Evolutionary conservation across 805 yeast species (phyloP), one percentile per base, ranked within the genome.

Genomic region (Saccharomycopsis sp.): DNA sequence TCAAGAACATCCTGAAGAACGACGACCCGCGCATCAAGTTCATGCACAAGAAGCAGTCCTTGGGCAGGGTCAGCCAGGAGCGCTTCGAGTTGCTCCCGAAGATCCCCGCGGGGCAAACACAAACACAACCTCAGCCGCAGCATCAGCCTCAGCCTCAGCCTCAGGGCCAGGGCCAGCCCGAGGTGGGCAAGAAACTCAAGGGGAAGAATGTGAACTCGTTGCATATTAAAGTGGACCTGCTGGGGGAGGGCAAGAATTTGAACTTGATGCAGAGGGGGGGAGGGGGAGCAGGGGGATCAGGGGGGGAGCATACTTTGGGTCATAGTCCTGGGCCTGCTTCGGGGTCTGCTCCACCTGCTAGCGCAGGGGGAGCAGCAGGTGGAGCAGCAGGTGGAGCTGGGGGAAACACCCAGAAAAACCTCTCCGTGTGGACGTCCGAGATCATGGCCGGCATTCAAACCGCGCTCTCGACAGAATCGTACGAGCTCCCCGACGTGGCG

Each of bases 341-440:
- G 9, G 27, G 12, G n/a, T n/a, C n/a, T n/a, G 30, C 30, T 20
- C 16, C 34, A n/a, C 4, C 31, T 17, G 38, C 33, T 8, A 21
- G 30, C 13, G 23, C n/a, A n/a, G n/a, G n/a, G n/a, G n/a, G n/a
- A n/a, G n/a, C n/a, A n/a, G n/a, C n/a, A n/a, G n/a, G n/a, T n/a
- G n/a, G n/a, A n/a, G n/a, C n/a, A n/a, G n/a, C n/a, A n/a, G n/a
- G n/a, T n/a, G n/a, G n/a, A n/a, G n/a, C n/a, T n/a, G n/a, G n/a
- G n/a, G n/a, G n/a, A n/a, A n/a, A n/a, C n/a, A 10, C 31, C 26
- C 4, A 18, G 12, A 12, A 22, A 34, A 74, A 73, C 50, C 71
- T 84, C 25, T 71, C 77, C 22, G 80, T 80, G 51, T 87, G 96
- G 89, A 85, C 94, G 17, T 95, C 88, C 58, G 97, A 92, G 55